Percentiles rank a stretch among this genome's conserved stretches.
These are phyloP conservation scores for Sporothrix protearum DNA, from an alignment of 2,329 filamentous ascomycete species.

Conservation along the genomic window DNA sequence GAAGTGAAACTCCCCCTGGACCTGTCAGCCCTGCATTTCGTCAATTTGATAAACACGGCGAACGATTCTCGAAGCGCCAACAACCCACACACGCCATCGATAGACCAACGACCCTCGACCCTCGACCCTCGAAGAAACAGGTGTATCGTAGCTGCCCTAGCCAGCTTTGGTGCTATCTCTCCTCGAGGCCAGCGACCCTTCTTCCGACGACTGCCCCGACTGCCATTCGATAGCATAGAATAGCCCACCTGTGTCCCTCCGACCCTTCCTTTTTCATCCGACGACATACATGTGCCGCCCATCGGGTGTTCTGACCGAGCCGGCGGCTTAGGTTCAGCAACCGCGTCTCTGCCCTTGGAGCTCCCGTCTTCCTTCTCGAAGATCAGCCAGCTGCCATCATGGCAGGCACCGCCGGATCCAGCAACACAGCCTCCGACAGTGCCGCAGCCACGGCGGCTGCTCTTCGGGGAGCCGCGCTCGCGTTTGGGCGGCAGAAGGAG, in stretches of 20 bases:
- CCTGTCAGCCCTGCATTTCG: conserved; percentile 11
- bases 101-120: too few relatives aligned
- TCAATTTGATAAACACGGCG: not conserved
- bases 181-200: not conserved
- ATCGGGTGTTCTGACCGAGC: conserved; percentile 9
- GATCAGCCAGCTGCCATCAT: not conserved
- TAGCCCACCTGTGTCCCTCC: not conserved
- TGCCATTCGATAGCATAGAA: not conserved
- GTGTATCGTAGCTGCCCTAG: too few relatives aligned
- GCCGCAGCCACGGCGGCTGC: conserved; percentile 35
- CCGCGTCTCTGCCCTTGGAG: not conserved
- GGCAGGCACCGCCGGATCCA: conserved; percentile 8
- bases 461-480: conserved; percentile 53
- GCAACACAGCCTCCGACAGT: conserved; percentile 31
- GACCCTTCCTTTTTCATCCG: not conserved
- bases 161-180: not conserved
- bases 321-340: conserved; percentile 12
- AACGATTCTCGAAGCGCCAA: not conserved
- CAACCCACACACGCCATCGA: not conserved
- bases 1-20: not conserved
- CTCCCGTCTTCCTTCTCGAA: not conserved
- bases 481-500: conserved; percentile 43
- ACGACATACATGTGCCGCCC: conserved; percentile 16
- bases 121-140: not conserved
- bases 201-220: not conserved